Base-by-base conservation (phyloP, 257 asterid genomes). In the Verbascum thapsus region DNA sequence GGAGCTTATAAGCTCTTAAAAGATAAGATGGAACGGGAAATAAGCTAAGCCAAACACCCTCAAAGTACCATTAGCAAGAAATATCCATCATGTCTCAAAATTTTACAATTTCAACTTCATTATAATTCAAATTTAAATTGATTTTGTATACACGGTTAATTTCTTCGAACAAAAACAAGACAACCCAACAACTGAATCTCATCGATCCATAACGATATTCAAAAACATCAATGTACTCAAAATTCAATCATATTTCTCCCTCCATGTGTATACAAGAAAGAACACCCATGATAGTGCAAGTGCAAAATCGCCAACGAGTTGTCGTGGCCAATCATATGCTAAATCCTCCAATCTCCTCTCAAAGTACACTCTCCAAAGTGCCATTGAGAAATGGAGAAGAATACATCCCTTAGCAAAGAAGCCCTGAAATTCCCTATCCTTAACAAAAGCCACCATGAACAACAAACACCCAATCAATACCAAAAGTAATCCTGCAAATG, bases 321-420 rank as follows among this genome's bases (percentile, higher is more conserved):
- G 86, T 63, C 87, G 62, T 11, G 86, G 90, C 94, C 94, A 84
- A 72, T 82, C 90, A 54, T 71, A n/a, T 12, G 80, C 88, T 69
- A 87, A 61, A 64, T 74, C 95, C 67, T 85, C 95, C 64, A 82
- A 54, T 68, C 72, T 81, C 76, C 94, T 74, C 86, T 85, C 94
- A 59, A 87, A 82, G 42, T 19, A 72, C 12, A 87, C 76, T 43
- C 96, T 81, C 96, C 94, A 87, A 5, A 83, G 45, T 16, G 83
- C 94, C 83, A 85, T 79, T 20, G 80, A 53, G 18, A 73, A 17
- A 23, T 87, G 95, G 60, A 87, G 80, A 26, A 72, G 48, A 2
- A 80, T 49, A 19, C 85, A 81, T 2, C 94, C 95, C 45, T 79
- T 76, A 0, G 94, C 94, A 22, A 84, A 84, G 74, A 81, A 72